These are phyloP conservation scores for Lagenaria siceraria DNA, from an alignment of 306 rosid species.

Conservation along the genomic window DNA sequence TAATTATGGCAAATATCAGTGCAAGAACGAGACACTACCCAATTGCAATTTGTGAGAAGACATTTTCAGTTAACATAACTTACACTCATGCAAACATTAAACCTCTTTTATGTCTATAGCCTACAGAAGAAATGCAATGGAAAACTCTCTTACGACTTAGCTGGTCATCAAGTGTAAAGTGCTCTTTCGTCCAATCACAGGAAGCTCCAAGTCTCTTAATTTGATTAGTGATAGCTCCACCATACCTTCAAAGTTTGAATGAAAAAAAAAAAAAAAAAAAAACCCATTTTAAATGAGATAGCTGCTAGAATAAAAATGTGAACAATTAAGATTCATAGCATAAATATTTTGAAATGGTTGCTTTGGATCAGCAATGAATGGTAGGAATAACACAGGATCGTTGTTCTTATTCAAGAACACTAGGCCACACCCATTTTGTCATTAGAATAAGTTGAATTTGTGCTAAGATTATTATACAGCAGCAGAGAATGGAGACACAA, in stretches of 20 bases:
- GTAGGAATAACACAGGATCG: background rate
- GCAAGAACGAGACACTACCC: background rate
- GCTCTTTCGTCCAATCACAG: conserved; percentile 96
- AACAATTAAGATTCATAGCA: background rate
- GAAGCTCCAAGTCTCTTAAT: conserved; percentile 98
- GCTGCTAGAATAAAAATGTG: background rate
- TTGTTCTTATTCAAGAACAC: background rate
- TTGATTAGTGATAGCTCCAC: conserved; percentile 91
- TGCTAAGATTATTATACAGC: background rate
- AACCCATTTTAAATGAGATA: background rate
- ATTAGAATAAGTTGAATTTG: background rate
- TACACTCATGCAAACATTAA: conserved; percentile 3
- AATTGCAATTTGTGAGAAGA: background rate
- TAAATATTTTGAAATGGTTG: background rate
- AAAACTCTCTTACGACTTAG: conserved; percentile 93
- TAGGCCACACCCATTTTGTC: background rate
- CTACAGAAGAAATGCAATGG: conserved; percentile 27
- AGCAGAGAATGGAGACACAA: background rate
- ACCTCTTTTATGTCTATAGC: conserved; percentile 6
- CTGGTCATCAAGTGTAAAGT: conserved; percentile 94
- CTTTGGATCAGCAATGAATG: background rate
- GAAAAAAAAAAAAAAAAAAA: background rate
- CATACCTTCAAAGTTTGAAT: conserved; percentile 44
- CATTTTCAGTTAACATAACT: background rate
- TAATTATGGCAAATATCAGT: background rate